phyloP scores from a whole-genome alignment of 345 rosid genomes.

The Clarkia xantiana region DNA sequence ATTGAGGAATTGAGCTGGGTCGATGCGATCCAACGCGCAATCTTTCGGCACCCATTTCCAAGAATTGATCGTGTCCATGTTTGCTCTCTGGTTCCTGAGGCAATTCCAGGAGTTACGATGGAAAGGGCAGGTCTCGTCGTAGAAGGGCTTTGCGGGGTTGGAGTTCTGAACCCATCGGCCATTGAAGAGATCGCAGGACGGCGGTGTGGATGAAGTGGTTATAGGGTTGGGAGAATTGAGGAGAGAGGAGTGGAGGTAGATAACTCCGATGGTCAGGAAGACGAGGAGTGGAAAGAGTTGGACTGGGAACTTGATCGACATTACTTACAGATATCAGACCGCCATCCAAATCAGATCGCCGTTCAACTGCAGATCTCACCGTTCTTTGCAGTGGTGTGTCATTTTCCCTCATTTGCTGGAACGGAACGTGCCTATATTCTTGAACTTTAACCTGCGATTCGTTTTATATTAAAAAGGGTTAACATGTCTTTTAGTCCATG shows the following conservation, averaged over 20 bases:
- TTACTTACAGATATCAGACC: conserved; percentile 12
- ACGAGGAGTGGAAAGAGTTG: conserved; percentile 30
- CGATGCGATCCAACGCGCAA: conserved; percentile 44
- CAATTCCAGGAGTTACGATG: conserved; percentile 95
- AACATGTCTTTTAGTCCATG: too few relatives aligned
- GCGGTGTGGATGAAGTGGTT: conserved; percentile 9
- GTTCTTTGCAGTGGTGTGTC: too few relatives aligned
- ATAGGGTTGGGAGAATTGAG: conserved; percentile 19
- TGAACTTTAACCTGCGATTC: too few relatives aligned
- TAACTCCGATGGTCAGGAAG: conserved; percentile 36
- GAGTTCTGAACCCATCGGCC: conserved; percentile 57
- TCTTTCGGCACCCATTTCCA: conserved; percentile 70
- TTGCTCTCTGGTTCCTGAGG: conserved; percentile 43
- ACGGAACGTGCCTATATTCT: too few relatives aligned
- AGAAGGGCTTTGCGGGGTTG: conserved; percentile 22
- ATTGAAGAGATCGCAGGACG: conserved; percentile 53
- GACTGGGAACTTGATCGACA: conserved; percentile 43
- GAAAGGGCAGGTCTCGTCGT: conserved; percentile 81
- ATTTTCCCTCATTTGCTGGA: too few relatives aligned
- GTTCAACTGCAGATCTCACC: too few relatives aligned
- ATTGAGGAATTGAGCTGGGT: conserved; percentile 43
- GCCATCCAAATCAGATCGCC: too few relatives aligned
- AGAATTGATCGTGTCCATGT: conserved; percentile 62
- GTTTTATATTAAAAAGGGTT: too few relatives aligned
- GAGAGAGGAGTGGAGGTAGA: conserved; percentile 34